phyloP scores from a whole-genome alignment of 2,329 filamentous ascomycete species.

The Fusarium pseudonygamai region DNA sequence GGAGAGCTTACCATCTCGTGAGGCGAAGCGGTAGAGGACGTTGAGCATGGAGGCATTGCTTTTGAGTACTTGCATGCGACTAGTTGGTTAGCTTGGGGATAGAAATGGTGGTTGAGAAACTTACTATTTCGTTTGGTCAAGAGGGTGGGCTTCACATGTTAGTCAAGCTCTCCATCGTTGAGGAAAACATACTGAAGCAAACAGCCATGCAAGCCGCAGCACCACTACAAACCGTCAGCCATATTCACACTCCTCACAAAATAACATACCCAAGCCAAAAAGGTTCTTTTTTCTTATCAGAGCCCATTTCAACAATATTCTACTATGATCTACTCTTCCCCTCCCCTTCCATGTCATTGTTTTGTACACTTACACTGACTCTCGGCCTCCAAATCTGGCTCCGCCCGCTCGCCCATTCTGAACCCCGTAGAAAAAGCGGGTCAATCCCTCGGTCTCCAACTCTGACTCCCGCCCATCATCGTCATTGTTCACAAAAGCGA shows the following conservation, averaged over 20 bases:
- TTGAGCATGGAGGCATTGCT: slow-evolving; percentile 53
- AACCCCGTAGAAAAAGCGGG: slow-evolving; percentile 32
- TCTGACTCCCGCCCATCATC: slow-evolving; percentile 25
- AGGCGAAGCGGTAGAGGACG: slow-evolving; percentile 51
- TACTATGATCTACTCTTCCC: not conserved
- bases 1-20: slow-evolving; percentile 48
- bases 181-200: slow-evolving; percentile 53
- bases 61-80: slow-evolving; percentile 56
- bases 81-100: slow-evolving; percentile 13
- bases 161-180: not conserved
- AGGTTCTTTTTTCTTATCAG: slow-evolving; percentile 49
- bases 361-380: slow-evolving; percentile 13
- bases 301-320: slow-evolving; percentile 18
- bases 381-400: slow-evolving; percentile 29
- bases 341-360: not conserved
- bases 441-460: slow-evolving; percentile 27
- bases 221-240: slow-evolving; percentile 44
- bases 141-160: slow-evolving; percentile 50
- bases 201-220: slow-evolving; percentile 57
- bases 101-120: not conserved
- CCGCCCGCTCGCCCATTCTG: slow-evolving; percentile 12
- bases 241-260: accelerated
- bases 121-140: slow-evolving; percentile 58
- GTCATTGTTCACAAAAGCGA: slow-evolving; percentile 29
- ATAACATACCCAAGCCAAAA: slow-evolving; percentile 55